These are phyloP conservation scores for Trichoderma atroviride DNA, from an alignment of 2,329 filamentous ascomycete genomes.

Conservation along the genomic window DNA sequence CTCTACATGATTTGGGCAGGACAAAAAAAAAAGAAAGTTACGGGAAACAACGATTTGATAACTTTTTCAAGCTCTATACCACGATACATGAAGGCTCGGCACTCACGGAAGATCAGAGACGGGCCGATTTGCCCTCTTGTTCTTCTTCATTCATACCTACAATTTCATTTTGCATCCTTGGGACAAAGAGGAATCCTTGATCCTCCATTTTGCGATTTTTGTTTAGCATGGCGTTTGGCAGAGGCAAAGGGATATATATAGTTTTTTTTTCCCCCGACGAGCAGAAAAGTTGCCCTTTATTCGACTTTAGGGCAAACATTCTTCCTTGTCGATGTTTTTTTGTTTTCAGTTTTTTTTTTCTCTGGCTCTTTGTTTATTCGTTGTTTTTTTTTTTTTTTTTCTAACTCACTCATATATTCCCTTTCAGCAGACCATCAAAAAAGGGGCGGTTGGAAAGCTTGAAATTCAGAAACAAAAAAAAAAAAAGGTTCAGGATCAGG, in stretches of 20 bases:
- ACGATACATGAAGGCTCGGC: slow-evolving; percentile 35
- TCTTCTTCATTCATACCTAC: slow-evolving; percentile 3
- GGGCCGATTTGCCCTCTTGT: slow-evolving; percentile 3
- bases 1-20: slow-evolving; percentile 26
- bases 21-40: slow-evolving; percentile 18
- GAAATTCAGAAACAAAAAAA: background rate
- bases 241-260: slow-evolving; percentile 21
- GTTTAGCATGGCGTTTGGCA: slow-evolving; percentile 41
- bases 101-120: slow-evolving; percentile 10
- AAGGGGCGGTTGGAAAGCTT: slow-evolving; percentile 14
- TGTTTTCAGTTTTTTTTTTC: background rate
- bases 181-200: slow-evolving; percentile 20
- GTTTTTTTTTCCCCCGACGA: background rate
- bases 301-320: slow-evolving; percentile 6
- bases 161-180: slow-evolving; percentile 24
- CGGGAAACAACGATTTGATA: slow-evolving; percentile 30
- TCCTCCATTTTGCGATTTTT: slow-evolving; percentile 28
- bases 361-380: background rate
- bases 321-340: background rate
- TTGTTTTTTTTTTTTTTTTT: background rate
- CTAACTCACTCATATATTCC: background rate
- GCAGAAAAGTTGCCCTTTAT: slow-evolving; percentile 27
- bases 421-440: slow-evolving; percentile 9
- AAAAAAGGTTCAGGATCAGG: background rate
- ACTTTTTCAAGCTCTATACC: slow-evolving; percentile 37